phyloP scores from a whole-genome alignment of 129 eudicot species.

The Heracleum sosnowskyi region DNA sequence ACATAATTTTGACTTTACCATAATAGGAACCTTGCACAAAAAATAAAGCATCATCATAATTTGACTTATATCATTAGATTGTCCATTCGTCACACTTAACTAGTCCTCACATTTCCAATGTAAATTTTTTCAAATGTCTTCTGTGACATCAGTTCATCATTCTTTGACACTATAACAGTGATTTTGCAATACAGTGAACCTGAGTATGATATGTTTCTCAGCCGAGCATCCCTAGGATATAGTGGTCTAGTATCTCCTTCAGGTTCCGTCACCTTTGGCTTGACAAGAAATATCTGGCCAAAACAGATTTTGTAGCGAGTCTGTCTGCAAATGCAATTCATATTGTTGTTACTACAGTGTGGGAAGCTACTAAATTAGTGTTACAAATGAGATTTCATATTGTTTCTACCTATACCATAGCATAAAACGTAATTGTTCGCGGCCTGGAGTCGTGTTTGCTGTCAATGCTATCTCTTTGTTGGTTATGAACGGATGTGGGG shows the following conservation, averaged over 20 bases:
- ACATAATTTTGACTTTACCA: constrained; percentile 64
- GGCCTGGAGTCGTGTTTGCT: too few species aligned
- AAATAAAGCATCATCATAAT: not conserved
- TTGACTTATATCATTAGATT: not conserved
- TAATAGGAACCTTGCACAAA: constrained; percentile 50
- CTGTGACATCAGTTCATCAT: constrained; percentile 52
- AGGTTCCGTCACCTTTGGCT: constrained; percentile 76
- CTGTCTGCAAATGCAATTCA: constrained; percentile 28
- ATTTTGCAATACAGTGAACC: constrained; percentile 65
- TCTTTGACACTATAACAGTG: constrained; percentile 36
- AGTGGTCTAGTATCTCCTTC: constrained; percentile 67
- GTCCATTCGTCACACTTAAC: not conserved
- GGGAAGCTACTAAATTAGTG: too few species aligned
- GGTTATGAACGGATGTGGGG: too few species aligned
- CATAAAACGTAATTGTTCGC: too few species aligned
- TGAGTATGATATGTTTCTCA: constrained; percentile 63
- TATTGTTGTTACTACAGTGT: too few species aligned
- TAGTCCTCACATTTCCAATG: constrained; percentile 45
- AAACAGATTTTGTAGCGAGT: constrained; percentile 56
- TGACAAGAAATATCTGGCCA: constrained; percentile 57
- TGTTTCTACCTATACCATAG: too few species aligned
- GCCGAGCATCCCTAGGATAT: constrained; percentile 71
- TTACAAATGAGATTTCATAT: too few species aligned
- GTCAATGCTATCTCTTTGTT: too few species aligned
- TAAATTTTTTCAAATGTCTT: constrained; percentile 52